phyloP scores from a whole-genome alignment of 1,139 yeast genomes.

The Pichia inconspicua region DNA sequence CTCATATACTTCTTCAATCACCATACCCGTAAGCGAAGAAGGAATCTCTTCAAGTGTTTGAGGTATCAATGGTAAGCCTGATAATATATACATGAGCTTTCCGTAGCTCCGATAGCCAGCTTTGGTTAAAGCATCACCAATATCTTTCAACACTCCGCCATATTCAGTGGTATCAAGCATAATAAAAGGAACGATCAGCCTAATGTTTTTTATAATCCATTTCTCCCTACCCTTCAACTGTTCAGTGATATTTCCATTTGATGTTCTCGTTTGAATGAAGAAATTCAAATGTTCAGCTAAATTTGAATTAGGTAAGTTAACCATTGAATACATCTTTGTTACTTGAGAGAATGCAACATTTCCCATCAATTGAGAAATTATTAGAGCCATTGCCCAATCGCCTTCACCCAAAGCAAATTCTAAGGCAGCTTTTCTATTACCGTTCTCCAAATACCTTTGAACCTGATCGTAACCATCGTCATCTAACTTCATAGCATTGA shows the following conservation, averaged over 20 bases:
- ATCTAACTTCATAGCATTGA: slow-evolving; percentile 22
- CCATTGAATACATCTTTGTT: slow-evolving; percentile 42
- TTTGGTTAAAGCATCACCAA: slow-evolving; percentile 44
- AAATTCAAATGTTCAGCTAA: slow-evolving; percentile 24
- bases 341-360: slow-evolving; percentile 53
- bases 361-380: slow-evolving; percentile 62
- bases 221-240: slow-evolving; percentile 21
- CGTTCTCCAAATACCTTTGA: slow-evolving; percentile 42
- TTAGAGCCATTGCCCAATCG: slow-evolving; percentile 73
- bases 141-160: slow-evolving; percentile 41
- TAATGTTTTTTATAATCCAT: slow-evolving; percentile 25
- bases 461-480: slow-evolving; percentile 20
- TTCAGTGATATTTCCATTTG: slow-evolving; percentile 14
- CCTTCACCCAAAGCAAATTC: slow-evolving; percentile 51
- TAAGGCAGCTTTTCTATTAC: slow-evolving; percentile 62
- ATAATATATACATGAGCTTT: slow-evolving; percentile 20
- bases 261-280: slow-evolving; percentile 21
- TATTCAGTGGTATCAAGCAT: slow-evolving; percentile 27
- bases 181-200: slow-evolving; percentile 24
- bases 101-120: slow-evolving; percentile 28
- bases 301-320: slow-evolving; percentile 32
- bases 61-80: slow-evolving; percentile 27
- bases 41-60: slow-evolving; percentile 23
- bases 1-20: slow-evolving; percentile 71
- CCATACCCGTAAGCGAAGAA: slow-evolving; percentile 34